Percentiles rank a stretch among this genome's conserved stretches.
Evolutionary conservation across 2,329 filamentous ascomycete genomes (phyloP).

Genomic region (Fusarium sp.): DNA sequence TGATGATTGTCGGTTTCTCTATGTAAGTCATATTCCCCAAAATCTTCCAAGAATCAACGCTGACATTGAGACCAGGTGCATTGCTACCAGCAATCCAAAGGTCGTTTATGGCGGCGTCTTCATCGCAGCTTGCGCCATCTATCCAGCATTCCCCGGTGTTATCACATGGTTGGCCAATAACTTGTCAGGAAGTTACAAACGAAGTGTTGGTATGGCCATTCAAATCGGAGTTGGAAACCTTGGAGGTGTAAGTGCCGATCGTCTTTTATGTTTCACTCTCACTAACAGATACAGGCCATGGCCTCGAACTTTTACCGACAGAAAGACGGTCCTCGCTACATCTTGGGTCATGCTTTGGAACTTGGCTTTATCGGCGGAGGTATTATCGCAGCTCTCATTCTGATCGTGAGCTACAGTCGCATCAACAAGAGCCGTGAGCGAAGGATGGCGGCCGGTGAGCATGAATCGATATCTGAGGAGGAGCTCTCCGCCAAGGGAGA

Average conservation of each 20-base stretch:
- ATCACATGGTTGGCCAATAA: constrained; percentile 88
- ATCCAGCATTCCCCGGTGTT: constrained; percentile 83
- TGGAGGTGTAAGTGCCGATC: constrained; percentile 59
- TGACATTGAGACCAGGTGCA: constrained; percentile 61
- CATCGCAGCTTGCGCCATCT: constrained; percentile 82
- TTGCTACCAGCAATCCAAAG: constrained; percentile 68
- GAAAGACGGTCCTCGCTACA: constrained; percentile 63
- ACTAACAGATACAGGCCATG: constrained; percentile 66
- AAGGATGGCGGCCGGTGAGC: constrained; percentile 61
- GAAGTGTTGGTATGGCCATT: constrained; percentile 74
- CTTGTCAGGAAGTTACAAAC: constrained; percentile 76
- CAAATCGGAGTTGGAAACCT: constrained; percentile 75
- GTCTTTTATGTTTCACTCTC: rapidly evolving
- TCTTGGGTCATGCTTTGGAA: constrained; percentile 66
- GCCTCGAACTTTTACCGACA: constrained; percentile 79
- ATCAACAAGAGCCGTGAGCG: constrained; percentile 72
- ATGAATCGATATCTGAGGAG: constrained; percentile 57
- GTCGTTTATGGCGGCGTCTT: constrained; percentile 83
- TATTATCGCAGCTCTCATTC: constrained; percentile 60
- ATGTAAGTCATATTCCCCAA: constrained; percentile 56
- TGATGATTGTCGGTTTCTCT: constrained; percentile 71
- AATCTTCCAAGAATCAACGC: not conserved
- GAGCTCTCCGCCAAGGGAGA: constrained; percentile 73
- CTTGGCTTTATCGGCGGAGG: constrained; percentile 64
- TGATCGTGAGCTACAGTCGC: constrained; percentile 66